These are phyloP conservation scores for Cladophialophora carrionii DNA, from an alignment of 2,329 filamentous ascomycete species.

Conservation along the genomic window DNA sequence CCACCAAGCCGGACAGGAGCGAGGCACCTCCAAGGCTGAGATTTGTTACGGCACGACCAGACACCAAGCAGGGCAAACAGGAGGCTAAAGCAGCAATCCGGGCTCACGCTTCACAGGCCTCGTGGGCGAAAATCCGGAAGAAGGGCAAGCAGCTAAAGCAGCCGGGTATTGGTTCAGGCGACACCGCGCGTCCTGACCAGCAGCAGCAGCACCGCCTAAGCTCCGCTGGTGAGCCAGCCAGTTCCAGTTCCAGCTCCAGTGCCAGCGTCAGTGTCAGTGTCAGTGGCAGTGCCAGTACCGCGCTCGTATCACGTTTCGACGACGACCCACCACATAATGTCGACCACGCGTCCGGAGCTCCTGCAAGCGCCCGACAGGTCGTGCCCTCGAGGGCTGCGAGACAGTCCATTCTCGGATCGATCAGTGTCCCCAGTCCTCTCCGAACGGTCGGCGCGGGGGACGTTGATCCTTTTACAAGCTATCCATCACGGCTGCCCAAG, in stretches of 20 bases:
- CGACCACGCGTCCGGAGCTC: too few relatives aligned
- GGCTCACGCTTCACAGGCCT: constrained; percentile 16
- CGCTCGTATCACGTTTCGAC: constrained; percentile 2
- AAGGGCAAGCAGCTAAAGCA: constrained; percentile 9
- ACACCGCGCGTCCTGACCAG: not conserved
- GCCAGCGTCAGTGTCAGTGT: too few relatives aligned
- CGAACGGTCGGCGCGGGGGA: constrained; percentile 9
- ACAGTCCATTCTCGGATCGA: not conserved
- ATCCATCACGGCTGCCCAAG: constrained; percentile 14
- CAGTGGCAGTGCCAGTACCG: constrained; percentile 1
- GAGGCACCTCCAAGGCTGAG: not conserved
- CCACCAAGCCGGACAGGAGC: not conserved
- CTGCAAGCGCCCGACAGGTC: constrained; percentile 8
- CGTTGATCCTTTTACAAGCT: constrained; percentile 16
- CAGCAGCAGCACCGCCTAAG: not conserved
- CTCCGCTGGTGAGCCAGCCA: not conserved
- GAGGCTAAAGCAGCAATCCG: constrained; percentile 15
- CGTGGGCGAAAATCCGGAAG: constrained; percentile 19
- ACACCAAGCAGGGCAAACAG: constrained; percentile 10
- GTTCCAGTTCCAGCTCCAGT: not conserved
- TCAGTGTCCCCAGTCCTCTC: constrained; percentile 8
- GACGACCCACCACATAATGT: not conserved
- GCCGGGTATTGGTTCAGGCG: not conserved
- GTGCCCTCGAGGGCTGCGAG: constrained; percentile 5
- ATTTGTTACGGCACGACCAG: constrained; percentile 15